Conservation (phyloP, 192 early-diverging fungal species). For the Irineochytrium annulatum region DNA sequence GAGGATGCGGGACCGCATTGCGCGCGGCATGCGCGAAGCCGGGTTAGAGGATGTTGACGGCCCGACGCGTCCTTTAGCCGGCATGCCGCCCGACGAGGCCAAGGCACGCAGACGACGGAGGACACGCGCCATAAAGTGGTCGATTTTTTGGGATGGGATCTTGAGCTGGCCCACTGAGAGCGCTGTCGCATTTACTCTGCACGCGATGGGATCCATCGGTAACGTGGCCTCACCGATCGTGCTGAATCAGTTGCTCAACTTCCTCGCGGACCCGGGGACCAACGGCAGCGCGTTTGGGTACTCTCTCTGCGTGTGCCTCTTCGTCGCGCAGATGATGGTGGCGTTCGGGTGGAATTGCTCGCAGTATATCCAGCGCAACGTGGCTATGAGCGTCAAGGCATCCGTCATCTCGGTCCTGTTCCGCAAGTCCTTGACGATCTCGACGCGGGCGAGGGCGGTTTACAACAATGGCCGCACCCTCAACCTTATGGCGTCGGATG, state of each 20-base stretch:
- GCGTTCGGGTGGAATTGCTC: conserved; percentile 18
- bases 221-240: background rate
- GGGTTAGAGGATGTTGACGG: background rate
- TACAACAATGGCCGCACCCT: conserved; percentile 58
- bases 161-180: background rate
- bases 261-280: background rate
- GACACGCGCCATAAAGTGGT: background rate
- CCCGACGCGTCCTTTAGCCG: background rate
- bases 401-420: conserved; percentile 56
- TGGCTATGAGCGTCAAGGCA: conserved; percentile 40
- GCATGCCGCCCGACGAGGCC: background rate
- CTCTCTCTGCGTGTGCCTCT: background rate
- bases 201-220: background rate
- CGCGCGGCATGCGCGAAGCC: background rate
- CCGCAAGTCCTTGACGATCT: conserved; percentile 53
- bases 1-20: background rate
- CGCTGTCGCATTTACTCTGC: background rate
- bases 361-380: conserved; percentile 10
- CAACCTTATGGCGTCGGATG: conserved; percentile 49
- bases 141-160: background rate
- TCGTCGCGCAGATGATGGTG: conserved; percentile 6
- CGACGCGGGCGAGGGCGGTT: conserved; percentile 48
- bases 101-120: background rate
- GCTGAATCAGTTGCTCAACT: background rate
- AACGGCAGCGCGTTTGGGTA: background rate